Evolutionary conservation across 257 asterid species (phyloP), one percentile per base, ranked within the genome.

Genomic region (Knoxia roxburghii): DNA sequence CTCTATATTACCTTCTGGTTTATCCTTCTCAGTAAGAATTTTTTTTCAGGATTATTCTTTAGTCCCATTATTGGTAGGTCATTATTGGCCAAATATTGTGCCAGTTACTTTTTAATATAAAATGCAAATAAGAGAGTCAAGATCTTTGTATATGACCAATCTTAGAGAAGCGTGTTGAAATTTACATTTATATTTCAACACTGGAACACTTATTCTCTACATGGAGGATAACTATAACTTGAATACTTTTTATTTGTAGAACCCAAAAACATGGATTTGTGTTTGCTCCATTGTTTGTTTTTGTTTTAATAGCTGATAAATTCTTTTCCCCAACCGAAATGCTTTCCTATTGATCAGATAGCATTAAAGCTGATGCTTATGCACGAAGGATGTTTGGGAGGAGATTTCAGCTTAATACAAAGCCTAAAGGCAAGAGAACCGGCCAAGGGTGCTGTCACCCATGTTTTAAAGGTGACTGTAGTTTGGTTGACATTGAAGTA

Each of bases 331-430:
- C 21, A 32, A 35, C 57, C n/a, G 3, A 55, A 33, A 35, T 49
- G 27, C 26, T 65, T 15, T 53, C 35, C 11, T 32, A 56, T 64
- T 55, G 40, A 32, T 32, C 41, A 89, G 94, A 71, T 89, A 17
- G 89, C 91, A 37, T 76, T 75, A 72, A 80, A 83, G 35, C 24
- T 87, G 78, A 84, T 87, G 95, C 63, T 73, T 32, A 90, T 87
- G 91, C 91, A 77, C 61, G 91, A 85, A 75, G 88, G 84, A 64
- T 87, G 97, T 68, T 65, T 68, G 70, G 86, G 80, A 67, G 94
- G 94, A 23, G 78, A 87, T 59, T 89, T 84, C 59, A 75, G 75
- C 64, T 70, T 85, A 4, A 78, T 87, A 64, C 68, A 69, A 68
- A 67, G n/a, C 43, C 78, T 89, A 37, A 84, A 68, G 74, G 79